These are phyloP conservation scores for Dryas drummondii DNA, from an alignment of 306 rosid species.

Conservation along the genomic window DNA sequence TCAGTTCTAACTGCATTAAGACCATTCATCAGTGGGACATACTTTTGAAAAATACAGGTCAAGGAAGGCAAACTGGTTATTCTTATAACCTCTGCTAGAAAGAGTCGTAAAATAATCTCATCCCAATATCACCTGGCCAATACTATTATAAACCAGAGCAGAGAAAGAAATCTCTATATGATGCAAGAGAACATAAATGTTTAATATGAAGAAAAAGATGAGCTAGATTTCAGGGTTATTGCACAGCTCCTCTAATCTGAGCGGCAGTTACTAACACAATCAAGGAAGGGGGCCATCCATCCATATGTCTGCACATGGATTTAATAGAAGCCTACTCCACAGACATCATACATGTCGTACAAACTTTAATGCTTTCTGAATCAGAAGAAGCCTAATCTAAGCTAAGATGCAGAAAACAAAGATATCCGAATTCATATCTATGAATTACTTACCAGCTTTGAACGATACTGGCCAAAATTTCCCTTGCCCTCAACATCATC, in stretches of 20 bases:
- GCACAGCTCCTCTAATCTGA: background rate
- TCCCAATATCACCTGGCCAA: background rate
- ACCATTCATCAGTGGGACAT: constrained; percentile 34
- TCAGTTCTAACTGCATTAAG: constrained; percentile 72
- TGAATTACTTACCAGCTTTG: constrained; percentile 65
- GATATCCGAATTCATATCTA: constrained; percentile 14
- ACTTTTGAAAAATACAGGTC: constrained; percentile 3
- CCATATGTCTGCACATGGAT: background rate
- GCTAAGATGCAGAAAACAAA: constrained; percentile 13
- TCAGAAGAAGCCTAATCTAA: background rate
- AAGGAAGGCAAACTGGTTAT: constrained; percentile 9
- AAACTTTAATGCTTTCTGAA: constrained; percentile 1
- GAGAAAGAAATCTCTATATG: constrained; percentile 6
- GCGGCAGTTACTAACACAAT: background rate
- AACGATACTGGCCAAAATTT: constrained; percentile 81
- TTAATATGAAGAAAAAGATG: constrained; percentile 1
- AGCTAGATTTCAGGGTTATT: background rate
- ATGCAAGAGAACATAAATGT: constrained; percentile 3
- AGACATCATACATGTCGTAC: background rate
- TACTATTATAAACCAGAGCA: background rate
- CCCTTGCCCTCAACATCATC: constrained; percentile 86
- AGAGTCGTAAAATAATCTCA: background rate
- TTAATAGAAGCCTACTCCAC: background rate
- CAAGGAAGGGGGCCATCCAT: constrained; percentile 1
- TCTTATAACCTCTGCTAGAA: background rate